Base-by-base conservation (phyloP, 2,329 filamentous ascomycete genomes). In the Colletotrichum sidae region DNA sequence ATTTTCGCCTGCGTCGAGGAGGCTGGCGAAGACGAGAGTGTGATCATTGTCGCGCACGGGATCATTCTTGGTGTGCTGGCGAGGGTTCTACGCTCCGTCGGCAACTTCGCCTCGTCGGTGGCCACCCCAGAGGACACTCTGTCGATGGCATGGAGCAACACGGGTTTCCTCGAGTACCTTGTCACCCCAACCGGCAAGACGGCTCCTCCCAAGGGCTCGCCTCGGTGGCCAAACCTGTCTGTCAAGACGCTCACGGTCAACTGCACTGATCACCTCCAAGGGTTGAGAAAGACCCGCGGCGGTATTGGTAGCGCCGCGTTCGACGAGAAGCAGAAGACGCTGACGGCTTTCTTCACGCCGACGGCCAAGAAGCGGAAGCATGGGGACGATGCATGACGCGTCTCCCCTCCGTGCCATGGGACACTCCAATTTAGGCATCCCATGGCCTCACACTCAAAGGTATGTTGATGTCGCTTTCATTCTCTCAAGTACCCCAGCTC, bases 31-130 rank as follows among this genome's bases (percentile, higher is more conserved):
- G 34, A 33, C 11, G 55, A 69, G 15, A 68, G 64, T 34, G 79
- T 93, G 11, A 89, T 88, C 1, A 79, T 97, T 12, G 91, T 97
- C 4, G 91, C 94, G 2, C 94, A 97, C 72, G 94, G 94, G 13
- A 90, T 97, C 67, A 88, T 97, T 45, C 84, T 97, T 2, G 88
- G 87, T 2, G 84, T 88, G 38, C 77, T 97, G 0, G 90, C 91
- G 84, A 83, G 84, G 60, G 82, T 92, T 2, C 57, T 70, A 1
- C 61, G 62, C 4, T 60, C 66, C 25, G 42, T 57, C 12, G 55
- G 68, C 8, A 68, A 65, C 2, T 60, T 73, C 34, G 70, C 65
- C 4, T n/a, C 45, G 8, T 63, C 69, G 6, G 60, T 58, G 25
- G 67, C 71, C 1, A 56, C 65, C 2, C 62, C 68, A 42, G 67